Conservation (phyloP, 192 early-diverging fungal genomes). For the Allomyces javanicus region DNA sequence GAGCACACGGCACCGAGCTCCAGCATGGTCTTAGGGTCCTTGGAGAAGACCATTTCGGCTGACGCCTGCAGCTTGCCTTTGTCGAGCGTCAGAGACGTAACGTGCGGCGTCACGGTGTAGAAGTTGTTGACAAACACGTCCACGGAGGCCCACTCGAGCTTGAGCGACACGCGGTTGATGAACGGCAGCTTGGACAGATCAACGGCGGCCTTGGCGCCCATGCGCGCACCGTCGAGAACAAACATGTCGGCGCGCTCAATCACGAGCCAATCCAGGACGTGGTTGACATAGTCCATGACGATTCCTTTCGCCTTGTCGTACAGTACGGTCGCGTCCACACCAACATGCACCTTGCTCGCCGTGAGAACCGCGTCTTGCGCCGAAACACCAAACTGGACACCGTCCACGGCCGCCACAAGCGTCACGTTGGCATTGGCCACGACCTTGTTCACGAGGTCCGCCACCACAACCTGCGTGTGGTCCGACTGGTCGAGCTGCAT, state of each 20-base stretch:
- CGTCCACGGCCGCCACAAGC: neutral
- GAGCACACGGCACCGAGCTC: neutral
- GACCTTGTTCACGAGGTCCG: neutral
- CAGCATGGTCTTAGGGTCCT: neutral
- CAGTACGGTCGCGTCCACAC: neutral
- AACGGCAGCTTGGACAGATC: neutral
- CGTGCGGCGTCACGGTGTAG: neutral
- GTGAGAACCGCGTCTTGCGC: neutral
- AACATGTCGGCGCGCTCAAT: neutral
- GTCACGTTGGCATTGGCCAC: neutral
- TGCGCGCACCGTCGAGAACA: neutral
- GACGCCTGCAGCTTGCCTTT: neutral
- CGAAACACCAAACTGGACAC: neutral
- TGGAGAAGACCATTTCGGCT: neutral
- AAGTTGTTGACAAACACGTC: neutral
- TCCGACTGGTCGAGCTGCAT: neutral
- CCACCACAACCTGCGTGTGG: neutral
- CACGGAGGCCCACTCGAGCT: neutral
- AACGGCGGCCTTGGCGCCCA: neutral
- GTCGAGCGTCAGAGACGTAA: neutral
- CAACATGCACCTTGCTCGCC: neutral
- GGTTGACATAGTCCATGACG: neutral
- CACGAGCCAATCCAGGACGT: neutral
- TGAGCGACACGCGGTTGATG: neutral
- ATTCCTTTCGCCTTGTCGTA: neutral